Base-by-base conservation (phyloP, 2,329 filamentous ascomycete species). In the Sporothrix inflata region DNA sequence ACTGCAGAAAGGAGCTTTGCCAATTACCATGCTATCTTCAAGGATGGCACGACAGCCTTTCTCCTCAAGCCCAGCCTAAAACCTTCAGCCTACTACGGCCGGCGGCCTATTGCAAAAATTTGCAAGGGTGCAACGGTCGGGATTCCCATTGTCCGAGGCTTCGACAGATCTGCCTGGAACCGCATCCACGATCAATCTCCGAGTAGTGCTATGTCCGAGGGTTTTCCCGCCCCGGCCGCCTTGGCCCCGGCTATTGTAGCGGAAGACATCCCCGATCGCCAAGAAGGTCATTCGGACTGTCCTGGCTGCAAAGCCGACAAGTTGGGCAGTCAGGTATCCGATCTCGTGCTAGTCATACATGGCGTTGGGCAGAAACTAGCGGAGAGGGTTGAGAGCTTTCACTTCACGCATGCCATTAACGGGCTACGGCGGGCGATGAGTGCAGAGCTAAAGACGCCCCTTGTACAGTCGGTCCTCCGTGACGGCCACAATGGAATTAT, bases 291-390 rank as follows among this genome's bases (percentile, higher is more conserved):
- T 74, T 38, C 78, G 77, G 55, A 74, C 74, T 89, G 90, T 80
- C 76, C 84, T 75, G 86, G 90, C 77, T 91, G 93, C 82, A 81
- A 86, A 78, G 83, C 88, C 76, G 85, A 93, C 79, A 86, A 89
- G 78, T 84, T 88, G 55, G 85, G 85, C 38, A 90, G 90, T 1
- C 89, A 90, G 74, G 92, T 97, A 5, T 95, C 92, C 0, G 96
- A 99, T 78, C 84, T 99, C 8, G 88, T 98, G 1, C 85, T 99
- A 4, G 93, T 98, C 11, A 92, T 96, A 57, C 96, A 99, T 78
- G 96, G 96, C 1, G 98, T 99, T 75, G 96, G 96, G 0, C 96
- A 99, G 80, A 98, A 99, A 80, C 87, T 98, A 67, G 97, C 94
- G 0, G 94, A 99, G 79, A 87, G 94, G 14, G 93, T 98, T 74